phyloP scores from a whole-genome alignment of 2,329 filamentous ascomycete genomes.

The Verticillium tricorpus region DNA sequence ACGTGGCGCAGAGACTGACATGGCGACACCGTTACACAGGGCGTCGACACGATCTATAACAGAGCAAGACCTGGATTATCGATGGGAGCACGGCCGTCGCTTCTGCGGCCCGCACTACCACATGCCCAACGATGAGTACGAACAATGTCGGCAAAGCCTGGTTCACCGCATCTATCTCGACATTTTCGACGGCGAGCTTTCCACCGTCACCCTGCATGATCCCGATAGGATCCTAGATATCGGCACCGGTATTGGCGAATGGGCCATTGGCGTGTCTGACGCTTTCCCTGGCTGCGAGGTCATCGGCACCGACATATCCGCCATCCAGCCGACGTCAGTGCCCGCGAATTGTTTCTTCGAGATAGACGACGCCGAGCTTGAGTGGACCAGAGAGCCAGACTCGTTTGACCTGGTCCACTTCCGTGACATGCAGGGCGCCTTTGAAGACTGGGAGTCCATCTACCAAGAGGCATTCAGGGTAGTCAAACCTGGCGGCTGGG shows the following conservation, averaged over 20 bases:
- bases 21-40: constrained; percentile 17
- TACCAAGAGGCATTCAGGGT: constrained; percentile 49
- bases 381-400: constrained; percentile 50
- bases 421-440: constrained; percentile 51
- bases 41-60: constrained; percentile 45
- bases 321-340: constrained; percentile 51
- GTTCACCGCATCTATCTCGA: constrained; percentile 60
- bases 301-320: constrained; percentile 54
- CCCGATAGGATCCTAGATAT: constrained; percentile 47
- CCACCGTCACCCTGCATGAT: constrained; percentile 34
- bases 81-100: constrained; percentile 57
- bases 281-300: constrained; percentile 49
- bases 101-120: constrained; percentile 56
- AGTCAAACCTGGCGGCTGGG: constrained; percentile 52
- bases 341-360: constrained; percentile 58
- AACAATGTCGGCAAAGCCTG: constrained; percentile 58
- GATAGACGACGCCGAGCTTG: constrained; percentile 53
- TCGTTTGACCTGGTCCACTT: constrained; percentile 54
- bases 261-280: constrained; percentile 50
- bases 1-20: constrained; percentile 9
- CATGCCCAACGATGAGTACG: constrained; percentile 63
- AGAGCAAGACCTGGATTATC: constrained; percentile 48
- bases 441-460: constrained; percentile 50
- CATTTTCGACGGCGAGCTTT: constrained; percentile 39
- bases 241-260: constrained; percentile 53